Evolutionary conservation across 2,329 filamentous ascomycete genomes (phyloP), one percentile per base, ranked within the genome.

Genomic region (Endoconidiophora laricicola): DNA sequence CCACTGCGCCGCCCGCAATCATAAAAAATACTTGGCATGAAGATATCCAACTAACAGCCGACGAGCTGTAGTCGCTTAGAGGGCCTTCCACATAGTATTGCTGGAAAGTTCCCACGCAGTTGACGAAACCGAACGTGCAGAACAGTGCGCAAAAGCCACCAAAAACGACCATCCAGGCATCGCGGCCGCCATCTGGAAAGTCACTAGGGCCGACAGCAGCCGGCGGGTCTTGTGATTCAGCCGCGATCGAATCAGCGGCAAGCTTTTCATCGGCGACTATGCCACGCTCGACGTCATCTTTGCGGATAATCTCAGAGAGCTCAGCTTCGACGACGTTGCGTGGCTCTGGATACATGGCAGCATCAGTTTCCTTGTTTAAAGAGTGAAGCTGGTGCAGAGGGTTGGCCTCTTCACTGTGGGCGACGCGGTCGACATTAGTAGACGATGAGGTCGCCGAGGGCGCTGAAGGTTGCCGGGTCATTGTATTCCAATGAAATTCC

Each of bases 1-100:
- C 67, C 12, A 66, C 54, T 6, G 63, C 61, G 48, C 72, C 73
- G 64, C 74, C 66, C 55, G 74, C 67, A 45, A 71, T 60, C 62
- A 67, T 65, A 52, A 63, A 58, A 49, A 67, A 77, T 12, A 70
- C 61, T 58, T 78, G 68, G 22, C 74, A 59, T 4, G 74, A 74
- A 7, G 71, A 64, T 55, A 81, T 79, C 77, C 78, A 81, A 47
- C 74, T 68, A 33, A 80, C 65, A 1, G 69, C 66, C 49, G 71
- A 74, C 4, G 69, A 60, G 2, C 67, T 66, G 54, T 75, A 72
- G 3, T 67, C 48, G 10, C 55, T 61, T 23, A 81, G 61, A 24
- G 70, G 68, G 10, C 68, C 64, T 5, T 57, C 57, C 51, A 74
- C 62, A 54, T 79, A 81, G 60, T 79, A 78, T 40, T 69, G 65